A percentile compares a stretch with the other conserved stretches of the same genome.
Evolutionary conservation across 1,139 yeast genomes (phyloP).

Genomic region (Pneumocystis murina): DNA sequence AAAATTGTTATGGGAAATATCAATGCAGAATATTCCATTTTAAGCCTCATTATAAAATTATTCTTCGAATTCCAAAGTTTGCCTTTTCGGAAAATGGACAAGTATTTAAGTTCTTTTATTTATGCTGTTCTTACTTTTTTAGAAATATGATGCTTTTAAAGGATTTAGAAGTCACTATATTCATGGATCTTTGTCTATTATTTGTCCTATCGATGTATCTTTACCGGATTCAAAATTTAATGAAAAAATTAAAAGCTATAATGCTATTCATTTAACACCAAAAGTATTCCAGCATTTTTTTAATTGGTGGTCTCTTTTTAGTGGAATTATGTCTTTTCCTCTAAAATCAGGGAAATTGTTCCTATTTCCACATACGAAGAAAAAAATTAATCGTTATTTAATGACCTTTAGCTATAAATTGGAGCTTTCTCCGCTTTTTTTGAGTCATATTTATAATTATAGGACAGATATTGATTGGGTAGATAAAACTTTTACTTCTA

Average conservation of each 20-base stretch:
- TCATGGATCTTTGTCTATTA: slow-evolving; percentile 60
- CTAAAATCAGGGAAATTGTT: slow-evolving; percentile 59
- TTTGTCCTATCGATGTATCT: slow-evolving; percentile 30
- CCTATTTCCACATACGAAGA: slow-evolving; percentile 28
- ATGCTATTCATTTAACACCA: slow-evolving; percentile 67
- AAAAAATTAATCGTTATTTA: slow-evolving; percentile 63
- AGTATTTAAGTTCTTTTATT: slow-evolving; percentile 18
- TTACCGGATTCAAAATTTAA: slow-evolving; percentile 7
- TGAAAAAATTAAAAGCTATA: slow-evolving; percentile 32
- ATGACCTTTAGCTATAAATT: slow-evolving; percentile 71
- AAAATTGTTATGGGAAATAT: slow-evolving; percentile 12
- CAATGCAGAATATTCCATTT: slow-evolving; percentile 35
- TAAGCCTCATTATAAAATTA: slow-evolving; percentile 57
- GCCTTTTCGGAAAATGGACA: slow-evolving; percentile 22
- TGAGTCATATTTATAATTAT: slow-evolving; percentile 58
- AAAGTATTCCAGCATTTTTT: slow-evolving; percentile 50
- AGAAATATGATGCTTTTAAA: slow-evolving; percentile 53
- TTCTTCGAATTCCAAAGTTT: slow-evolving; percentile 47
- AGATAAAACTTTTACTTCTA: slow-evolving; percentile 41
- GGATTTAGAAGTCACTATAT: slow-evolving; percentile 69
- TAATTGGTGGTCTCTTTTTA: slow-evolving; percentile 71
- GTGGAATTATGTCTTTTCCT: slow-evolving; percentile 58
- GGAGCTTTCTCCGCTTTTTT: slow-evolving; percentile 52
- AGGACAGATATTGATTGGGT: slow-evolving; percentile 30
- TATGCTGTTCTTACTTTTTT: slow-evolving; percentile 7